Conservation (phyloP, 345 rosid species). For the Mercurialis annua region DNA sequence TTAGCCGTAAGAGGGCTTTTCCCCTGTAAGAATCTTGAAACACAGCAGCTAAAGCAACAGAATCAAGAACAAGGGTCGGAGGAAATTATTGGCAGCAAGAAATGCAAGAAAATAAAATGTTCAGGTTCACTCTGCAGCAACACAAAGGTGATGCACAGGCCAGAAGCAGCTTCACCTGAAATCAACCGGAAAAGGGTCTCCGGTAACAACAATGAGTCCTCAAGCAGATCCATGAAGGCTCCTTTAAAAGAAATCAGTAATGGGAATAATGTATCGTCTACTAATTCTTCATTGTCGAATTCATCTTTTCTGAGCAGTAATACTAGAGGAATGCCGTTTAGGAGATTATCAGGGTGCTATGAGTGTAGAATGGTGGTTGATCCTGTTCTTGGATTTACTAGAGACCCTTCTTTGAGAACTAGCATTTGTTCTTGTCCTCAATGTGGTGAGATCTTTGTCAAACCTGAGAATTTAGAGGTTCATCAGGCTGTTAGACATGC, state of each 20-base stretch:
- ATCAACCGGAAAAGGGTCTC: conserved; percentile 40
- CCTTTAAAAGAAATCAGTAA: conserved; percentile 39
- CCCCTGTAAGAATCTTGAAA: conserved; percentile 39
- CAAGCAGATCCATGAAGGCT: conserved; percentile 56
- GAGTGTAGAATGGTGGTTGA: conserved; percentile 82
- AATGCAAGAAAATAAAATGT: conserved; percentile 67
- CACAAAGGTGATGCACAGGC: conserved; percentile 57
- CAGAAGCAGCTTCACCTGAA: conserved; percentile 43
- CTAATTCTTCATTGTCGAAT: conserved; percentile 43
- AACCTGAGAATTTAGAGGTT: conserved; percentile 63
- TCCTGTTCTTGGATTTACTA: conserved; percentile 52
- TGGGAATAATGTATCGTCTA: conserved; percentile 34
- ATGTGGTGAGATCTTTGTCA: conserved; percentile 69
- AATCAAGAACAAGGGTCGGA: not conserved
- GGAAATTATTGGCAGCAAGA: conserved; percentile 29
- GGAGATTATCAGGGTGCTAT: conserved; percentile 73
- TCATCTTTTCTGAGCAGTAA: conserved; percentile 28
- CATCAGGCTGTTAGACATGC: conserved; percentile 73
- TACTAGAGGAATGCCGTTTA: conserved; percentile 55
- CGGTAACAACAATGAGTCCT: conserved; percentile 16
- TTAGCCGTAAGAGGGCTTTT: conserved; percentile 48
- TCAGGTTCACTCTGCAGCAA: conserved; percentile 79
- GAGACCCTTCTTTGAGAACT: conserved; percentile 53
- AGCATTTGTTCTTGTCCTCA: conserved; percentile 60
- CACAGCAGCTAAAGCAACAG: conserved; percentile 25